Evolutionary conservation across 192 early-diverging fungal species (phyloP).

Genomic region (Dispira simplex): DNA sequence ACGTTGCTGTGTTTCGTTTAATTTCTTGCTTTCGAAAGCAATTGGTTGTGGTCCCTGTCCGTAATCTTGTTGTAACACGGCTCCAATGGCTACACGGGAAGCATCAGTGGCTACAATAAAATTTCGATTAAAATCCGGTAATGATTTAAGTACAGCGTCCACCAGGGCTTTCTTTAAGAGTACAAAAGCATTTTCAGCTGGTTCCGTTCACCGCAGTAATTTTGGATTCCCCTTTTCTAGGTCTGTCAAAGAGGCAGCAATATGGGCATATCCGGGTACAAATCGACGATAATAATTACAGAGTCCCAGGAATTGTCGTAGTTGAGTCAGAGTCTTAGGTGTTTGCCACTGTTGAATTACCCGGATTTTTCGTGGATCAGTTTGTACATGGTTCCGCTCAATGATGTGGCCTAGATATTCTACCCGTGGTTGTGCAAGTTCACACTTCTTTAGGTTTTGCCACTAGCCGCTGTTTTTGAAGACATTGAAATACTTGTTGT

Average conservation of each 20-base stretch:
- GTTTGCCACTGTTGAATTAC: neutral
- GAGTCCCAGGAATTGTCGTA: neutral
- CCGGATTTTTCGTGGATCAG: neutral
- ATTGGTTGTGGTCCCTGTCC: neutral
- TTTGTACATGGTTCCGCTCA: neutral
- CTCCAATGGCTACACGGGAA: neutral
- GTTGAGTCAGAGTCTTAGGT: neutral
- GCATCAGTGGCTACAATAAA: neutral
- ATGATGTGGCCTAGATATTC: neutral
- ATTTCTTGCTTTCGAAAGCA: neutral
- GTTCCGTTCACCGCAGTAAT: neutral
- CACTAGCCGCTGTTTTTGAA: neutral
- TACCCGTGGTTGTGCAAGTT: neutral
- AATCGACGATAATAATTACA: neutral
- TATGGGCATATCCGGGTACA: neutral
- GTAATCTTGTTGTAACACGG: conserved; percentile 1
- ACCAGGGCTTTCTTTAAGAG: neutral
- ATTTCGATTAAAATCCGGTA: neutral
- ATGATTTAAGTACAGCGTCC: neutral
- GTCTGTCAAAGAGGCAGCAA: neutral
- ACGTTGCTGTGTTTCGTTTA: neutral
- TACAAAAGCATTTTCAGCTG: neutral
- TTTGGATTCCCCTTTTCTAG: neutral
- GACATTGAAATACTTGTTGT: conserved; percentile 4
- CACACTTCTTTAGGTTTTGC: neutral